Evolutionary conservation across 352 stramenopile species (phyloP), one percentile per base, ranked within the genome.

Genomic region (Globisporangium solare): DNA sequence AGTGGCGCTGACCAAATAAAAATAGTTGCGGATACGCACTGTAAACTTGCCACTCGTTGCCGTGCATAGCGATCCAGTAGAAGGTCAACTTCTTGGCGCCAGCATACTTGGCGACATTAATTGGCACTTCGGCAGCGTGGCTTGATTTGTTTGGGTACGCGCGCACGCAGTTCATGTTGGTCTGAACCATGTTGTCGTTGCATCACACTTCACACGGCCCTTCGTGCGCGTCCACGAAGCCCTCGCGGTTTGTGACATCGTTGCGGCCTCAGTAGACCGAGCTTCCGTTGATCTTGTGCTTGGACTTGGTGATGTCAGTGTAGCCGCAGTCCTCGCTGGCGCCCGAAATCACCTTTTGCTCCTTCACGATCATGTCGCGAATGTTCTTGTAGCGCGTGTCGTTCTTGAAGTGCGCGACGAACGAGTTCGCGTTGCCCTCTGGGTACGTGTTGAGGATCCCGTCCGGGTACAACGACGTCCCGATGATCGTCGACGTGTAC

Each of bases 201-300:
- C 73, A 83, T 66, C 68, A 79, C 24, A 74, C 56, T 51, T 83
- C 70, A n/a, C 68, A 79, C 1, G 70, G 73, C 22, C 73, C 70
- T 61, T 75, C 61, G 48, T 79, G 70, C 3, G 67, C 72, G 3
- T 58, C 52, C 3, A 64, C 74, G 27, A 78, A 72, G 18, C 71
- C 71, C 21, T 78, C 63, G 0, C 48, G 63, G 18, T 58, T 58
- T 17, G 63, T 22, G 13, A 14, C 47, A 18, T 51, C 47, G 22
- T 56, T 64, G 54, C 71, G 67, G 0, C 63, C 66, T 67, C 70
- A 79, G 48, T 71, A 67, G 1, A 79, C 27, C 18, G 71, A 63
- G 15, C 32, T 59, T 8, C 64, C 57, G 2, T 64, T 66, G 17
- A 74, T 48, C 17, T 61, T 51, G 24, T 76, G 68, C 2, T 68